Conservation (phyloP, 2,329 filamentous ascomycete genomes). For the Neofusicoccum cordaticola region DNA sequence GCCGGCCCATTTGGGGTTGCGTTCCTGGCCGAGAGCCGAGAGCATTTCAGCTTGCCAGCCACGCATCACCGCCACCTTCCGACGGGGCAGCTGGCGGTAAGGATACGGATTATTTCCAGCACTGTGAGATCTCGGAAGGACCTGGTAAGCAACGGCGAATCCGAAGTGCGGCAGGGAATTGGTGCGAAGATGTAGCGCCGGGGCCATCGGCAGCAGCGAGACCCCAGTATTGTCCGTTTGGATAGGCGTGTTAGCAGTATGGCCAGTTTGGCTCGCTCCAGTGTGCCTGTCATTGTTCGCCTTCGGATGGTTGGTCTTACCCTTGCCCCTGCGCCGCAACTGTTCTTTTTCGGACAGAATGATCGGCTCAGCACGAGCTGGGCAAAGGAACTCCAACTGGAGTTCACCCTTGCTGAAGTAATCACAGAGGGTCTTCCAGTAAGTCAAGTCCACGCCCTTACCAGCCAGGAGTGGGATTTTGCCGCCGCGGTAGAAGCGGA, state of each 20-base stretch:
- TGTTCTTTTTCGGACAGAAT: background rate
- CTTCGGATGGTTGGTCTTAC: too few species aligned
- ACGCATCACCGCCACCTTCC: background rate
- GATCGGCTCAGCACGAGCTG: background rate
- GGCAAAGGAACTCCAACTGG: background rate
- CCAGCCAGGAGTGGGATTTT: background rate
- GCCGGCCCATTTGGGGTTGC: background rate
- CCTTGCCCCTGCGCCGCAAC: background rate
- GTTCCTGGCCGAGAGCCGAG: background rate
- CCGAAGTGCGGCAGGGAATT: too few species aligned
- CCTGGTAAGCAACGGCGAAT: too few species aligned
- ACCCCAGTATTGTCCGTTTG: too few species aligned
- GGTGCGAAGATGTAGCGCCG: too few species aligned
- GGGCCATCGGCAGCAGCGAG: too few species aligned
- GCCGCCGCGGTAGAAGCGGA: background rate
- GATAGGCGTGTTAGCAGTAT: background rate
- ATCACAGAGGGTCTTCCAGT: background rate
- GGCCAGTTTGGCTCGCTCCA: too few species aligned
- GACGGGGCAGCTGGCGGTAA: too few species aligned
- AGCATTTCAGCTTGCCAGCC: background rate
- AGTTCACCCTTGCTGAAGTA: background rate
- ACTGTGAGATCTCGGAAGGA: too few species aligned
- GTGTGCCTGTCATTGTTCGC: too few species aligned
- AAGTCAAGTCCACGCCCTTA: background rate
- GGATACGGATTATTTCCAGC: too few species aligned